Evolutionary conservation across 2,329 filamentous ascomycete species (phyloP).

Genomic region (Didymella arachidicola): DNA sequence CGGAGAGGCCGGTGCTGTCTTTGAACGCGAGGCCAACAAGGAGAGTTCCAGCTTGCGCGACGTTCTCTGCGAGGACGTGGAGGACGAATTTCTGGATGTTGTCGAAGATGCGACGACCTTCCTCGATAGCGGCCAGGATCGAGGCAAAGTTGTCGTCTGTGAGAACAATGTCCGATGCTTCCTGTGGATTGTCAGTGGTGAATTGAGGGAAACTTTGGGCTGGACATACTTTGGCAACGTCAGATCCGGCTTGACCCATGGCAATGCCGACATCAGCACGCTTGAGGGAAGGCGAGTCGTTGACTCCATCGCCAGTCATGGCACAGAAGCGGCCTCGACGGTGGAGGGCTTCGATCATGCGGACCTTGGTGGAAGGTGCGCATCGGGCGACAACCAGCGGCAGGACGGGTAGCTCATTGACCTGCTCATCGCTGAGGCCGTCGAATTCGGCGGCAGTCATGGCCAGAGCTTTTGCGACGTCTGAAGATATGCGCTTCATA

Average conservation of each 20-base stretch:
- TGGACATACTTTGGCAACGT: slow-evolving; percentile 71
- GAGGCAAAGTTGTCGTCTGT: slow-evolving; percentile 90
- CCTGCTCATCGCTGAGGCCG: slow-evolving; percentile 74
- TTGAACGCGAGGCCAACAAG: slow-evolving; percentile 84
- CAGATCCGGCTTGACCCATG: slow-evolving; percentile 80
- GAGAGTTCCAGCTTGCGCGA: slow-evolving; percentile 82
- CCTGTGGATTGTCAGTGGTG: slow-evolving; percentile 2
- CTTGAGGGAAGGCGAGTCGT: slow-evolving; percentile 83
- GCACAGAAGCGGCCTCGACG: slow-evolving; percentile 78
- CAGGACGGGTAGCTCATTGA: slow-evolving; percentile 75
- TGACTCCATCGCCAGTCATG: slow-evolving; percentile 90
- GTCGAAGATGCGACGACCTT: slow-evolving; percentile 85
- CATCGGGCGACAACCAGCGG: slow-evolving; percentile 85
- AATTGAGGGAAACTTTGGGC: no score
- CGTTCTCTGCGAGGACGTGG: slow-evolving; percentile 77
- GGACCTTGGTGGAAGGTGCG: slow-evolving; percentile 84
- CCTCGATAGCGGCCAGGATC: slow-evolving; percentile 82
- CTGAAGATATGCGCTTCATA: slow-evolving; percentile 32
- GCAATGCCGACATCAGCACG: slow-evolving; percentile 86
- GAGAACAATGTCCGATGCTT: slow-evolving; percentile 72
- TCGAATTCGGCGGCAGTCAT: slow-evolving; percentile 71
- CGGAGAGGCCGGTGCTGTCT: slow-evolving; percentile 73
- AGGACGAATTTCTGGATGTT: slow-evolving; percentile 90
- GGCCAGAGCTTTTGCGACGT: slow-evolving; percentile 44
- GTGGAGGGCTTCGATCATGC: slow-evolving; percentile 89